Evolutionary conservation across 768 basidiomycete species (phyloP).

Genomic region (Strobilomyces confusus): DNA sequence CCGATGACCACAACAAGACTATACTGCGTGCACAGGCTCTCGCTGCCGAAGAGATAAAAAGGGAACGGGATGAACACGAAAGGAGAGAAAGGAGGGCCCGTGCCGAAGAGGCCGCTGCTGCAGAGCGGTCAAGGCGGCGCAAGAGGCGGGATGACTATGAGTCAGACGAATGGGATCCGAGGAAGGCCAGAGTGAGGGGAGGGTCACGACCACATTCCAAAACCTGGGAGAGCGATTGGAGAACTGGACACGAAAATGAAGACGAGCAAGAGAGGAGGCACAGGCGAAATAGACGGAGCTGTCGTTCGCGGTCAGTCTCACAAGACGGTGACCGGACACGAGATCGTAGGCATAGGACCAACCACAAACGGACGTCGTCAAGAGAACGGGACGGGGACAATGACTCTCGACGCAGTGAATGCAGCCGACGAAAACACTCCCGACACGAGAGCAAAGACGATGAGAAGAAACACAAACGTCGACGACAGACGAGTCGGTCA

Average conservation of each 20-base stretch:
- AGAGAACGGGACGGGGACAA: slow-evolving; percentile 11
- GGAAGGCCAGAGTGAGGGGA: slow-evolving; percentile 42
- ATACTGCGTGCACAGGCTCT: slow-evolving; percentile 69
- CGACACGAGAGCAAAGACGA: slow-evolving; percentile 22
- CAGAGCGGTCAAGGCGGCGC: slow-evolving; percentile 50
- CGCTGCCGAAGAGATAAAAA: slow-evolving; percentile 71
- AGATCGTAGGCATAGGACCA: slow-evolving; percentile 20
- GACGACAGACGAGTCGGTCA: slow-evolving; percentile 21
- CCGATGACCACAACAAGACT: slow-evolving; percentile 93
- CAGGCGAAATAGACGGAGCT: slow-evolving; percentile 20
- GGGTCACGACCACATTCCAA: slow-evolving; percentile 40
- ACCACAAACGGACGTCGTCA: slow-evolving; percentile 19
- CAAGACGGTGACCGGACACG: slow-evolving; percentile 15
- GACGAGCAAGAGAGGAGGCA: slow-evolving; percentile 15
- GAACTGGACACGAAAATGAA: slow-evolving; percentile 39
- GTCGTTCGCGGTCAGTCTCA: slow-evolving; percentile 32
- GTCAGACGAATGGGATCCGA: slow-evolving; percentile 31
- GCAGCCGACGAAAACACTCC: slow-evolving; percentile 23
- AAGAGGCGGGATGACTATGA: slow-evolving; percentile 28
- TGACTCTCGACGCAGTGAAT: slow-evolving; percentile 14
- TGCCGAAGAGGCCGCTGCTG: slow-evolving; percentile 73
- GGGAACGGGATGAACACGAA: slow-evolving; percentile 63
- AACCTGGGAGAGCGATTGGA: slow-evolving; percentile 42
- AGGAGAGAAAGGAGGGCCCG: slow-evolving; percentile 56
- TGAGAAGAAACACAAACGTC: slow-evolving; percentile 15